Percentiles rank a stretch among this genome's conserved stretches.
phyloP scores from a whole-genome alignment of 345 rosid species.

The Chamaenerion angustifolium region DNA sequence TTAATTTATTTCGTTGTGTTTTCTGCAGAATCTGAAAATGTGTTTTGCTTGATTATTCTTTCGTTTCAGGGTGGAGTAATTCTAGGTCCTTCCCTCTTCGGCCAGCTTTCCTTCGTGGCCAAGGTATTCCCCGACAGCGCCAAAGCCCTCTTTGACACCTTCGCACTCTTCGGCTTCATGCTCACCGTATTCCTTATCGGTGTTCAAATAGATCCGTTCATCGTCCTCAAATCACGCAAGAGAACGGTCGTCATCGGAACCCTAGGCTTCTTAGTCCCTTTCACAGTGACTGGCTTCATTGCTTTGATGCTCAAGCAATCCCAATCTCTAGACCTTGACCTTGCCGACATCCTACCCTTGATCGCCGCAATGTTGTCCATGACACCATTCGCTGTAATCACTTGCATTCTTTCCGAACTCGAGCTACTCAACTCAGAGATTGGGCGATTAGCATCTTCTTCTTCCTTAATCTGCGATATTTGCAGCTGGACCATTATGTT shows the following conservation, averaged over 20 bases:
- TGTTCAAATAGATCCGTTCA: slow-evolving; percentile 20
- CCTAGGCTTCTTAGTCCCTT: slow-evolving; percentile 13
- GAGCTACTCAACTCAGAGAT: slow-evolving; percentile 31
- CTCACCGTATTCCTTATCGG: slow-evolving; percentile 22
- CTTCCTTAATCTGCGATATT: slow-evolving; percentile 14
- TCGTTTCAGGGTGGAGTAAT: slow-evolving; percentile 25
- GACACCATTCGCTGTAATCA: slow-evolving; percentile 23
- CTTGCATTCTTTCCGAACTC: slow-evolving; percentile 20
- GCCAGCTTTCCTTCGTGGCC: slow-evolving; percentile 10
- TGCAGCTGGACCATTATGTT: slow-evolving; percentile 9
- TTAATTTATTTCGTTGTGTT: too few relatives aligned
- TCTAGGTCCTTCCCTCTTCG: slow-evolving; percentile 32
- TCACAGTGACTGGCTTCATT: slow-evolving; percentile 3
- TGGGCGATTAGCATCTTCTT: slow-evolving; percentile 24
- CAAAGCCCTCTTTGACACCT: slow-evolving; percentile 12
- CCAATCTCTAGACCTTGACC: slow-evolving; percentile 8
- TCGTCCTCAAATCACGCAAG: slow-evolving; percentile 9
- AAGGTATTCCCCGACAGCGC: slow-evolving; percentile 18
- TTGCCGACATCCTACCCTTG: slow-evolving; percentile 7
- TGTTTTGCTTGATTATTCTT: slow-evolving; percentile 7
- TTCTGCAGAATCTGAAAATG: neutral
- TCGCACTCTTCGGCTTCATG: slow-evolving; percentile 26
- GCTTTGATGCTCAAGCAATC: slow-evolving; percentile 6
- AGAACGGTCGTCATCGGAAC: slow-evolving; percentile 11
- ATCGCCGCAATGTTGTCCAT: slow-evolving; percentile 15